Conservation (phyloP, 768 basidiomycete species). For the Leccinum boreale region DNA sequence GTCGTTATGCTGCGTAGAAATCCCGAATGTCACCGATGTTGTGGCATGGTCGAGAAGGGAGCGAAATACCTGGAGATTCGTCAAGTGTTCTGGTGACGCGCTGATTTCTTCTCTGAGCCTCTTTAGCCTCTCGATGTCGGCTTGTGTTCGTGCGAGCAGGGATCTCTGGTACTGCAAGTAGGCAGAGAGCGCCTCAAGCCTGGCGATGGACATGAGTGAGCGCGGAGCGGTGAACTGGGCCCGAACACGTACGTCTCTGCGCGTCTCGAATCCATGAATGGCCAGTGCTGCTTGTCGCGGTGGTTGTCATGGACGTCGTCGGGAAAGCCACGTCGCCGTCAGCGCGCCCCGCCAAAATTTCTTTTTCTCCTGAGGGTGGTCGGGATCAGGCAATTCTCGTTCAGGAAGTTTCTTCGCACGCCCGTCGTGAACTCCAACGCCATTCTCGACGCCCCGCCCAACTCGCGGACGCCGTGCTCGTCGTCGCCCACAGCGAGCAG, state of each 20-base stretch:
- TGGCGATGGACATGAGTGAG: conserved; percentile 8
- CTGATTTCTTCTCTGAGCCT: conserved; percentile 40
- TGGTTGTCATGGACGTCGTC: conserved; percentile 30
- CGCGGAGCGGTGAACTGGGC: background rate
- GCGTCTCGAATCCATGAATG: conserved; percentile 31
- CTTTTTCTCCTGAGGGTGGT: conserved; percentile 13
- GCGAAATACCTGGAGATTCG: conserved; percentile 34
- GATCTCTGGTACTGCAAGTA: conserved; percentile 62
- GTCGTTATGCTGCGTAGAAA: conserved; percentile 8
- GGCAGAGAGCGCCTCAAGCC: conserved; percentile 57
- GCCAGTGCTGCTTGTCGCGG: conserved; percentile 22
- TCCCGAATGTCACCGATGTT: conserved; percentile 21
- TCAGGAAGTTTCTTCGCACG: conserved; percentile 26
- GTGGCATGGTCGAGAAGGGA: background rate
- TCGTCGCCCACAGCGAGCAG: conserved; percentile 30
- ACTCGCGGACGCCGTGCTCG: conserved; percentile 18
- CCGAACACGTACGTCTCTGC: conserved; percentile 31
- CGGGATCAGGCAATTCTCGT: background rate
- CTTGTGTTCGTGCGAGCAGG: conserved; percentile 55
- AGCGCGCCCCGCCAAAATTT: conserved; percentile 21
- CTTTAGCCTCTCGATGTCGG: conserved; percentile 59
- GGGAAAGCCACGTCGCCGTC: conserved; percentile 11
- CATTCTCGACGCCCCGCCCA: conserved; percentile 9
- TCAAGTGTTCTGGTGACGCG: conserved; percentile 33
- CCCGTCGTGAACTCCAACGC: conserved; percentile 8